Evolutionary conservation across 257 asterid genomes (phyloP).

Genomic region (Nicotiana undulata): DNA sequence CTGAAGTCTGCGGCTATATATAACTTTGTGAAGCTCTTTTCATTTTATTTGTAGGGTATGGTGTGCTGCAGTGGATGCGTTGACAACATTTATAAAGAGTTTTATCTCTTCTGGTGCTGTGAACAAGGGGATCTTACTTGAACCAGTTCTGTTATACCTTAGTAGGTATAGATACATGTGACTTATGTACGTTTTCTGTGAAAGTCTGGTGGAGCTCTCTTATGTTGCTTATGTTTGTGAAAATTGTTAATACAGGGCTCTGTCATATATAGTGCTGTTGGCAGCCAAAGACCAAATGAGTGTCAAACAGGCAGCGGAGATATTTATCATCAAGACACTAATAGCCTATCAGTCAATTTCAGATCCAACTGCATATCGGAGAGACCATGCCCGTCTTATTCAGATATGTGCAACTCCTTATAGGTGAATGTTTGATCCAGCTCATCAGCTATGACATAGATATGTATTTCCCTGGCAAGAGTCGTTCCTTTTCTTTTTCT

Average conservation of each 20-base stretch:
- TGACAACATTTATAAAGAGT: conserved; percentile 68
- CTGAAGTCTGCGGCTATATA: background rate
- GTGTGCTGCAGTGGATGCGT: conserved; percentile 95
- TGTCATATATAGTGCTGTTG: conserved; percentile 58
- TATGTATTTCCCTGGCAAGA: background rate
- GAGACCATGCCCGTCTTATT: conserved; percentile 71
- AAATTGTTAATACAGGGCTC: conserved; percentile 50
- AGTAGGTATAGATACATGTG: conserved; percentile 40
- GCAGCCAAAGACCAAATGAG: conserved; percentile 60
- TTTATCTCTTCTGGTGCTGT: conserved; percentile 67
- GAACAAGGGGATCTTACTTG: conserved; percentile 72
- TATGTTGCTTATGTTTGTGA: conserved; percentile 17
- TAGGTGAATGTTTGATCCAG: conserved; percentile 46
- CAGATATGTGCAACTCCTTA: conserved; percentile 88
- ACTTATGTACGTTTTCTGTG: background rate
- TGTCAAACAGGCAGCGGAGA: conserved; percentile 50
- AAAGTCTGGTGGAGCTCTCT: background rate
- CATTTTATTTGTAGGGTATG: conserved; percentile 59
- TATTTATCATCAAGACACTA: conserved; percentile 59
- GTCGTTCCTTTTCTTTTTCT: background rate
- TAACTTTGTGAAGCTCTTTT: conserved; percentile 9
- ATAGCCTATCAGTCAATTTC: conserved; percentile 77
- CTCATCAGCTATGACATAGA: background rate
- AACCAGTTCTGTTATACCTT: conserved; percentile 86
- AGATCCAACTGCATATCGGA: conserved; percentile 77